A percentile compares a stretch with the other conserved stretches of the same genome.
Evolutionary conservation across 352 stramenopile species (phyloP).

Genomic region (Globisporangium alternatum): DNA sequence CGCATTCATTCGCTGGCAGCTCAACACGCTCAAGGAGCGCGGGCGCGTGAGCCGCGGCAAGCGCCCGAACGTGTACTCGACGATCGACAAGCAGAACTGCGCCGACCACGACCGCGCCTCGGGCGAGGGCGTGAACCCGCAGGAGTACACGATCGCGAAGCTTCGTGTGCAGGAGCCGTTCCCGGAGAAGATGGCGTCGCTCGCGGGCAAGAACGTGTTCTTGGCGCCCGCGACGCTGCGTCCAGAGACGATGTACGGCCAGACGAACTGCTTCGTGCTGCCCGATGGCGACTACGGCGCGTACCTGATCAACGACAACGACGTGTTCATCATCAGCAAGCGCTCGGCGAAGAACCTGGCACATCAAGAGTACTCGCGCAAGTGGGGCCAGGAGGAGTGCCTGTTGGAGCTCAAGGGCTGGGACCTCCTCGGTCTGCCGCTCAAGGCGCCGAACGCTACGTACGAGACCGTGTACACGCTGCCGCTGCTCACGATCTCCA

Average conservation of each 20-base stretch:
- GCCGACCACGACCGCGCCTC: slow-evolving; percentile 98
- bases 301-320: slow-evolving; percentile 93
- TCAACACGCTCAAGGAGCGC: slow-evolving; percentile 95
- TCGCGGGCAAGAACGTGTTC: slow-evolving; percentile 92
- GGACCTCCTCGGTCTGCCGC: slow-evolving; percentile 95
- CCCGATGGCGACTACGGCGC: slow-evolving; percentile 98
- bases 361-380: slow-evolving; percentile 92
- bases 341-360: slow-evolving; percentile 94
- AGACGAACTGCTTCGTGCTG: slow-evolving; percentile 99
- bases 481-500: slow-evolving; percentile 98
- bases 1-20: slow-evolving; percentile 99
- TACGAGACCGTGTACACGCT: slow-evolving; percentile 99
- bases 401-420: slow-evolving; percentile 92
- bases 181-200: slow-evolving; percentile 66
- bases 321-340: slow-evolving; percentile 95
- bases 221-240: slow-evolving; percentile 98
- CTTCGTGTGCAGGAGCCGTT: slow-evolving; percentile 88
- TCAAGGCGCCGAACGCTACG: slow-evolving; percentile 93
- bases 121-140: slow-evolving; percentile 97
- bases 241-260: slow-evolving; percentile 99
- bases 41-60: slow-evolving; percentile 92
- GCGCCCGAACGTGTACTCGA: slow-evolving; percentile 98
- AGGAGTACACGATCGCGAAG: slow-evolving; percentile 99
- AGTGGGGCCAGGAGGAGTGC: slow-evolving; percentile 88
- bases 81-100: slow-evolving; percentile 98